Base-by-base conservation (phyloP, 495 filamentous ascomycete genomes). In the Penicillium cinerascens region DNA sequence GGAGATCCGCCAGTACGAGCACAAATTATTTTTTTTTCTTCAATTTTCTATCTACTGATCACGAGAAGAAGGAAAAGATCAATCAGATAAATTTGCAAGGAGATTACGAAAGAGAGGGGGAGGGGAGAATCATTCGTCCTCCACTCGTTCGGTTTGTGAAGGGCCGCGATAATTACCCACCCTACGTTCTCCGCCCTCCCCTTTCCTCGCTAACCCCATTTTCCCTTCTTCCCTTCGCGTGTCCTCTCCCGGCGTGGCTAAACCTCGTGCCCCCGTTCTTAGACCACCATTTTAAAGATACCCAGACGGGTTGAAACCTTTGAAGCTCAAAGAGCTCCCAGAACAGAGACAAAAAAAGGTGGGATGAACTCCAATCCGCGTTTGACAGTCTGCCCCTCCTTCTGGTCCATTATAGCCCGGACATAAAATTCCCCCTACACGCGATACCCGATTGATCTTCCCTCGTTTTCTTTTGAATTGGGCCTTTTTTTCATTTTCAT, bases 371-470 rank as follows among this genome's bases (percentile, higher is more conserved):
- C 43, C 44, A 43, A 43, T 42, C 53, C 17, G 17, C 35, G 17
- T 15, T 42, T 21, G 21, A 25, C 45, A 39, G 36, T 42, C 29
- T 60, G 56, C 60, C 60, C 60, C 60, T 63, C 60, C 50, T 56
- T 55, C 50, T 40, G 16, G 29, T 21, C 48, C 42, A 26, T 43
- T 43, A 39, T 17, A 52, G 37, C 51, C 36, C 38, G 25, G 33
- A 16, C 29, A 52, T 47, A 33, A 49, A 42, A 22, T 35, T 13
- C 43, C 25, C 47, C 11, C 48, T 51, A 58, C 51, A 47, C 56
- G 56, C 56, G 43, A 51, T 51, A 51, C 56, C 56, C 47, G 47
- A 59, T 51, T 52, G 51, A 55, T 51, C 27, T 23, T 25, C 35
- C 26, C 46, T 42, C 44, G 4, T 26, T 44, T 44, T 35, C 33